Evolutionary conservation across 169 alveolate genomes (phyloP), one percentile per base, ranked within the genome.

Genomic region (Plasmodium ovale): DNA sequence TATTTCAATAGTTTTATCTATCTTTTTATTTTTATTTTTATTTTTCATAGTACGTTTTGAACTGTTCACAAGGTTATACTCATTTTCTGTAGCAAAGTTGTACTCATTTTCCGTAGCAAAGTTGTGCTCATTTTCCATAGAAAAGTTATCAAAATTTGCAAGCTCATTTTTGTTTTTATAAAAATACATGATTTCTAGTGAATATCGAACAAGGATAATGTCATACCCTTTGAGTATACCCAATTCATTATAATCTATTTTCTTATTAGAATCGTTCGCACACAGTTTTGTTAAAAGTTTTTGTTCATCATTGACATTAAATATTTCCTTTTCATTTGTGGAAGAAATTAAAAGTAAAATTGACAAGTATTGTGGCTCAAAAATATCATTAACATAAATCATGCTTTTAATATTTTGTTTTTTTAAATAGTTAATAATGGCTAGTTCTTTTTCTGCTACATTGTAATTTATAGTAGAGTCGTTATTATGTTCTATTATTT

Each of bases 371-470:
- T 64, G 73, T 44, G 88, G 74, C 25, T 77, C 88, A 49, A 77
- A 77, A 33, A 77, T 60, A 35, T 77, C 88, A 54, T 77, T 77
- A 54, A 77, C 62, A 77, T 77, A 77, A 23, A 77, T 47, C 77
- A 77, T 77, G 62, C 88, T 77, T 62, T 77, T 77, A 44, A 77
- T 77, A 53, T 77, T 77, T 44, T 77, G 74, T 9, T 62, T 60
- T 77, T 77, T 59, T 77, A 77, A 60, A 77, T 33, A 77, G 35
- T 77, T 77, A 62, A 77, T 65, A 33, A 54, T 62, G 27, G 59
- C 44, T 10, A 21, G 21, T 31, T 77, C 88, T 35, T 64, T 60
- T 72, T 72, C 54, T 56, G 54, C 60, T 42, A 37, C 21, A 56
- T 56, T 54, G 16, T 44, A 21, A 31, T 72, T 59, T 59, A 49